Evolutionary conservation across 805 yeast species (phyloP), one percentile per base, ranked within the genome.

Genomic region (Dipodascopsis uninucleata): DNA sequence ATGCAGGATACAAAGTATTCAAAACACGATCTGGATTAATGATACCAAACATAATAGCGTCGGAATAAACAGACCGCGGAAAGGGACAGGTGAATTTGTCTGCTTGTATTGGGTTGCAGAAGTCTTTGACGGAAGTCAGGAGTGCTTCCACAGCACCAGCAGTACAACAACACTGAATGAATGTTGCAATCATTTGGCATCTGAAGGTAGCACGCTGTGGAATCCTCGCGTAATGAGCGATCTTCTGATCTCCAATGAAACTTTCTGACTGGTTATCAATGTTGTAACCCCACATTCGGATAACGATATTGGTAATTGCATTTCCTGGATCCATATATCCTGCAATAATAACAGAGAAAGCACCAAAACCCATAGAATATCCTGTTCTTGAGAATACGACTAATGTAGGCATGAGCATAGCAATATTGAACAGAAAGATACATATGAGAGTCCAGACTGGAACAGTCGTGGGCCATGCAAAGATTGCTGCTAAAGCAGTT

Each of bases 221-320:
- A 10, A 71, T 49, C 53, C 78, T 79, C 58, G 78, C 61, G 58
- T 82, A 82, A 49, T 81, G 85, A 1, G 77, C 85, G 59, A 77
- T 60, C 56, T 81, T 81, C 70, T 76, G 74, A 55, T 78, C 82
- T 7, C 71, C 66, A 25, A 76, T 66, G 58, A 71, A 78, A 41
- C 70, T 66, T 31, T 76, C 69, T 1, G 83, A 82, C 56, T 78
- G 82, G 34, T 66, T 68, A 25, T 66, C 61, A 52, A 70, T 70
- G 55, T n/a, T n/a, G 10, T 34, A 16, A 22, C 83, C 82, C 54
- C 71, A 73, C 7, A 80, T 74, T 62, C 79, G 79, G 66, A 78
- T 71, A 54, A 76, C 71, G 71, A 82, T 77, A 63, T 78, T 71
- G 1, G 84, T 82, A 14, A 79, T 62, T 1, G 85, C 76, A 37